Base-by-base conservation (phyloP, 345 rosid genomes). In the Murraya koenigii region DNA sequence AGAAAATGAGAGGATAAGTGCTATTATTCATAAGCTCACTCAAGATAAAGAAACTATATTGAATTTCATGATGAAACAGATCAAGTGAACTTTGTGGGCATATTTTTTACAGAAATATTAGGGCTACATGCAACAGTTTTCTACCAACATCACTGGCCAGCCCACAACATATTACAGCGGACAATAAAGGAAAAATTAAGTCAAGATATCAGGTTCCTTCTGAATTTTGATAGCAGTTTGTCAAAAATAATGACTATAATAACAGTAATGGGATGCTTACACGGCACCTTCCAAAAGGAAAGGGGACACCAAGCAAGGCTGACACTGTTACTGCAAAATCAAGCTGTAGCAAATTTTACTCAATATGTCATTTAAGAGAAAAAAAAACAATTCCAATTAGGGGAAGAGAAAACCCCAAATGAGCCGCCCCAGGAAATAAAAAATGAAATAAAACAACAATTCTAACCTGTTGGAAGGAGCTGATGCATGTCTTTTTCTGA, bases 261-360 rank as follows among this genome's bases (percentile, higher is more conserved):
- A 76, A 66, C 52, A 78, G 70, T 69, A 75, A 87, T 14, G 82
- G 84, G 81, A 85, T 86, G 88, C 97, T 89, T 88, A 93, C 91
- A 88, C 85, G 85, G 90, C 89, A 95, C 98, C 98, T 95, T 95
- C 99, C 98, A 82, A 92, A 95, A 82, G 99, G 98, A 87, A 87
- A 87, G 14, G 99, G 95, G 71, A 95, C 84, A 77, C 97, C 99
- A 75, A 93, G 90, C 83, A 93, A 76, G 56, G 98, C 97, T 72
- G 98, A 93, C 71, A 91, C 82, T 8, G 98, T 95, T 82, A 86
- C 98, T 64, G 97, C 94, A 89, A 95, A 93, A 84, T 95, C 99
- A 86, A 95, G 92, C 98, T 95, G 93, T 81, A 79, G 63, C 64
- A 81, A 36, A 80, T 69, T 55, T 75, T 72, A 72, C 44, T 71